These are phyloP conservation scores for Candolleomyces efflorescens DNA, from an alignment of 768 basidiomycete genomes.

Conservation along the genomic window DNA sequence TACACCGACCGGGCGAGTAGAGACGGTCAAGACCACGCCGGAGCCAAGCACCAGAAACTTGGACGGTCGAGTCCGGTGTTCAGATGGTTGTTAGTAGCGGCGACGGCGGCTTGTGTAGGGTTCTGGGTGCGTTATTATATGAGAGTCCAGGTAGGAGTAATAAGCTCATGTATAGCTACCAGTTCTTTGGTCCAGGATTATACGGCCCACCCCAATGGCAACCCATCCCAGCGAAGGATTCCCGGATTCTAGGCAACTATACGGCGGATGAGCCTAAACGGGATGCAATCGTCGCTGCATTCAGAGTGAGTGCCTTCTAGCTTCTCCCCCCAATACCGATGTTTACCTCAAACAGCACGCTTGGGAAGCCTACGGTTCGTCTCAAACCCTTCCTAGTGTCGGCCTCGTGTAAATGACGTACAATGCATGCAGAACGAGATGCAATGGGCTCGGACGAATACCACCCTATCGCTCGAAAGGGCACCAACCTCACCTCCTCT, in stretches of 20 bases:
- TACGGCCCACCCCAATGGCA: neutral
- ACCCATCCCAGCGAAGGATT: neutral
- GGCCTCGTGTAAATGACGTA: no score
- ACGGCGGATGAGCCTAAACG: slow-evolving; percentile 57
- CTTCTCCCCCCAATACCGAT: neutral
- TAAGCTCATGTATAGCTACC: neutral
- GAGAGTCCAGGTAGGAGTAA: no score
- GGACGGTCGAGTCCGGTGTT: neutral
- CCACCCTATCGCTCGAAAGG: slow-evolving; percentile 72
- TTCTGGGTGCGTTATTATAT: neutral
- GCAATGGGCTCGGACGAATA: slow-evolving; percentile 94
- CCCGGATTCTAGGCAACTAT: neutral
- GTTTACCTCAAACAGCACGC: slow-evolving; percentile 58
- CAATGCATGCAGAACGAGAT: slow-evolving; percentile 56
- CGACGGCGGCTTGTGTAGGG: neutral
- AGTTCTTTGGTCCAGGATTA: neutral
- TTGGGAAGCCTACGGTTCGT: slow-evolving; percentile 78
- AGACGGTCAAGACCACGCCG: no score
- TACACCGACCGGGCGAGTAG: neutral
- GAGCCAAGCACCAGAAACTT: neutral
- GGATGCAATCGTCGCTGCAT: slow-evolving; percentile 72
- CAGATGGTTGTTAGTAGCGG: neutral
- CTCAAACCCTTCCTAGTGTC: no score
- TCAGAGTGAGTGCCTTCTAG: slow-evolving; percentile 50
- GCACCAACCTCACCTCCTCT: slow-evolving; percentile 72